A percentile compares a stretch with the other conserved stretches of the same genome.
phyloP scores from a whole-genome alignment of 345 rosid species.

The Eucalyptus cloeziana region DNA sequence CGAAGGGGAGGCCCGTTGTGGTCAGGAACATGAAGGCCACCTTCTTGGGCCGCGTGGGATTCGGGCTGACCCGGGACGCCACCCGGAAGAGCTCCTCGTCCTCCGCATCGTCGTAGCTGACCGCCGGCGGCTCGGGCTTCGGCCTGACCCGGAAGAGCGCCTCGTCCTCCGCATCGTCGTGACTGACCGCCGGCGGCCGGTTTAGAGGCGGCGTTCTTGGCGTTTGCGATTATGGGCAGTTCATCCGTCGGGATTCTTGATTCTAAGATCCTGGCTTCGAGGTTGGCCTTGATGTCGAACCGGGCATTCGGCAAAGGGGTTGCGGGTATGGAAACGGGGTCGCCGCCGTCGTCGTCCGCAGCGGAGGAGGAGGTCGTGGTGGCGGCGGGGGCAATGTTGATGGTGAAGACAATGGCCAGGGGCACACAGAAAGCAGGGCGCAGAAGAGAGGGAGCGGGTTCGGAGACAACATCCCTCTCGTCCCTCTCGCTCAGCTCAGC shows the following conservation, averaged over 20 bases:
- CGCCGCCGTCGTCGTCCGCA: background rate
- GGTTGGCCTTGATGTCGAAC: background rate
- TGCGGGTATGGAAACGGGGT: background rate
- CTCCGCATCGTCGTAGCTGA: slow-evolving; percentile 13
- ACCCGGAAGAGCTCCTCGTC: slow-evolving; percentile 32
- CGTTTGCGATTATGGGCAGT: background rate
- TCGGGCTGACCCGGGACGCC: slow-evolving; percentile 35
- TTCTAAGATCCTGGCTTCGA: background rate
- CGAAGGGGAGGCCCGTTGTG: slow-evolving; percentile 51
- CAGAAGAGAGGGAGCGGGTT: slow-evolving; percentile 39
- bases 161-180: slow-evolving; percentile 22
- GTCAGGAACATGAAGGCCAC: slow-evolving; percentile 67
- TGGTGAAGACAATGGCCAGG: slow-evolving; percentile 42
- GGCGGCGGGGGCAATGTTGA: slow-evolving; percentile 13
- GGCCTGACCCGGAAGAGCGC: slow-evolving; percentile 12
- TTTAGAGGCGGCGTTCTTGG: background rate
- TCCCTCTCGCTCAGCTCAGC: background rate
- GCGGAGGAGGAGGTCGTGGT: slow-evolving; percentile 1
- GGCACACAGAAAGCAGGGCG: slow-evolving; percentile 56
- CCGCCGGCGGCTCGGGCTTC: background rate
- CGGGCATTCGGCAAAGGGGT: background rate
- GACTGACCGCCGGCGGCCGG: background rate
- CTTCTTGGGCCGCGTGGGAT: slow-evolving; percentile 25
- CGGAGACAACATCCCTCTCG: slow-evolving; percentile 27
- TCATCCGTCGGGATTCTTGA: background rate